A percentile compares a stretch with the other conserved stretches of the same genome.
Conservation (phyloP, 768 basidiomycete genomes). For the Kwoniella heveanensis region DNA sequence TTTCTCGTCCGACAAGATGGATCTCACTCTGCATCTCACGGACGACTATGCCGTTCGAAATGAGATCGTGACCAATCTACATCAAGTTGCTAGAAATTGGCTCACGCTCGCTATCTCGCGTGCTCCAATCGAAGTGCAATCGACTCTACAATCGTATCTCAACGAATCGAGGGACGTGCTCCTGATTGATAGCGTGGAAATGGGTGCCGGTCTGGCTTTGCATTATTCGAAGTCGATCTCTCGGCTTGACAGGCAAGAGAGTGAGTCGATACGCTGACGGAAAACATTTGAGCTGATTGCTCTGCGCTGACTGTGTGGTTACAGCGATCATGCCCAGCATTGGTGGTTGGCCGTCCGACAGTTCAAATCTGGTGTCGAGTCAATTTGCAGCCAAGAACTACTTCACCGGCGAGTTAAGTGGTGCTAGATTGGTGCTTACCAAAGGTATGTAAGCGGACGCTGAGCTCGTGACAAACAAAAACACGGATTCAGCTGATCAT, state of each 20-base stretch:
- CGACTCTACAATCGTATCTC: constrained; percentile 91
- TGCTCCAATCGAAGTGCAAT: constrained; percentile 88
- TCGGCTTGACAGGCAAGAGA: constrained; percentile 67
- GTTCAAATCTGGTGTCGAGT: constrained; percentile 75
- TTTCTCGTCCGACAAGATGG: constrained; percentile 75
- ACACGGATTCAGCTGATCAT: neutral
- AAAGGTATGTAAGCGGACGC: constrained; percentile 28
- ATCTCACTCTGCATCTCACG: constrained; percentile 74
- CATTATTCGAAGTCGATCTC: constrained; percentile 81
- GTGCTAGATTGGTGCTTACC: constrained; percentile 59
- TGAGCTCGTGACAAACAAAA: too few relatives aligned
- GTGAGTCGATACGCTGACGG: constrained; percentile 59
- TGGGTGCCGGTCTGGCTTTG: constrained; percentile 87
- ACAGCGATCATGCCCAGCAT: constrained; percentile 56
- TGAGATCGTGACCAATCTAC: constrained; percentile 75
- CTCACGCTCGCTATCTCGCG: constrained; percentile 81
- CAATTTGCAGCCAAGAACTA: constrained; percentile 91
- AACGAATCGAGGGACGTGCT: constrained; percentile 70
- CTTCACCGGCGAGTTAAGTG: constrained; percentile 82
- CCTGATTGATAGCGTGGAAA: constrained; percentile 75
- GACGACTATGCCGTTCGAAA: constrained; percentile 84
- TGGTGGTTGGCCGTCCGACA: constrained; percentile 71
- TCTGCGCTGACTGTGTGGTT: too few relatives aligned
- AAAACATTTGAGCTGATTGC: too few relatives aligned
- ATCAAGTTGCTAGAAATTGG: constrained; percentile 76